A percentile compares a stretch with the other conserved stretches of the same genome.
phyloP scores from a whole-genome alignment of 2,329 filamentous ascomycete genomes.

The Fusarium foetens region DNA sequence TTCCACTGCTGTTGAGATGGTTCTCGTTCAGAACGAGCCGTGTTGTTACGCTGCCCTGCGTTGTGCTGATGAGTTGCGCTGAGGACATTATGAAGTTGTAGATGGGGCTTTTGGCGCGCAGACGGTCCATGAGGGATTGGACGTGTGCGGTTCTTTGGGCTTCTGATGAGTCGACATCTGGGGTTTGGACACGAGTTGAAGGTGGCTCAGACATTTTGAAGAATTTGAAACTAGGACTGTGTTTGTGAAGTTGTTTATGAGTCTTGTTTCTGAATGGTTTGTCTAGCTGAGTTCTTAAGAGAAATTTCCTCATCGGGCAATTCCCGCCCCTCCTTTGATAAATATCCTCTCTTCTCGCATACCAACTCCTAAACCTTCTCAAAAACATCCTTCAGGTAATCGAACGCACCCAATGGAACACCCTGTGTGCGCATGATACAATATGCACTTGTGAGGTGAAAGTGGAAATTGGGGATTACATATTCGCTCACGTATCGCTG shows the following conservation, averaged over 20 bases:
- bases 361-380: conserved; percentile 24
- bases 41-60: conserved; percentile 59
- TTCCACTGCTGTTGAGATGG: conserved; percentile 75
- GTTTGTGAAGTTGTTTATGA: not conserved
- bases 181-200: conserved; percentile 18
- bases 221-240: not conserved
- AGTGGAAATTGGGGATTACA: conserved; percentile 68
- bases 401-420: conserved; percentile 66
- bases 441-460: conserved; percentile 68
- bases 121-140: conserved; percentile 47
- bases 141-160: conserved; percentile 42
- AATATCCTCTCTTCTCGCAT: conserved; percentile 42
- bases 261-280: not conserved
- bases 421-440: conserved; percentile 65
- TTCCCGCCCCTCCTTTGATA: conserved; percentile 40
- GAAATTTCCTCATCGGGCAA: conserved; percentile 40
- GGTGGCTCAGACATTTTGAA: conserved; percentile 30
- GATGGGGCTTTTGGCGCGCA: conserved; percentile 60
- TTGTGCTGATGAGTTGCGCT: conserved; percentile 56
- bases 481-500: conserved; percentile 56
- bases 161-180: conserved; percentile 23
- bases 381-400: conserved; percentile 57
- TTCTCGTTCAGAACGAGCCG: conserved; percentile 59
- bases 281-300: not conserved
- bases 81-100: conserved; percentile 58